Percentiles rank a stretch among this genome's conserved stretches.
These are phyloP conservation scores for Candida mesenterica DNA, from an alignment of 1,139 yeast genomes.

Conservation along the genomic window DNA sequence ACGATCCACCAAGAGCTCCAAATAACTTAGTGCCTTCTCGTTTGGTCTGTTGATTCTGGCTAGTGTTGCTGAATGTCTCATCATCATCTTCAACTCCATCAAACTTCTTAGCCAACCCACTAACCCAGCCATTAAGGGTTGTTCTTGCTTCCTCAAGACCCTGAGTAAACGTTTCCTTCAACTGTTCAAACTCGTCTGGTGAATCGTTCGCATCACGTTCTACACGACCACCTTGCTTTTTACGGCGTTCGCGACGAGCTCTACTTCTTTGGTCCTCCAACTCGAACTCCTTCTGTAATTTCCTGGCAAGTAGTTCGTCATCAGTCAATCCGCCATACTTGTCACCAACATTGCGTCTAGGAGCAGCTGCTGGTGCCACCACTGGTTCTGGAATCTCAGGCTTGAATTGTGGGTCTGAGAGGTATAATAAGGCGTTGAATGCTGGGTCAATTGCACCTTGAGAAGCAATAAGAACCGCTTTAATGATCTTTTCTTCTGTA, in stretches of 20 bases:
- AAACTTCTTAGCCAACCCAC: slow-evolving; percentile 64
- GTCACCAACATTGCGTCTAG: slow-evolving; percentile 2
- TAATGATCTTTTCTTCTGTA: slow-evolving; percentile 64
- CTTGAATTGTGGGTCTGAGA: slow-evolving; percentile 73
- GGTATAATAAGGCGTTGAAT: slow-evolving; percentile 77
- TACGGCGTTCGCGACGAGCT: background rate
- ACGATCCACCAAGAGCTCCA: slow-evolving; percentile 50
- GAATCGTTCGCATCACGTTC: slow-evolving; percentile 41
- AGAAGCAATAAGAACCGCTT: slow-evolving; percentile 83
- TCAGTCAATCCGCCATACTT: slow-evolving; percentile 42
- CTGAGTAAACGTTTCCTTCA: slow-evolving; percentile 67
- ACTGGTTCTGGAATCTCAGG: slow-evolving; percentile 54
- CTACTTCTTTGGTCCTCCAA: slow-evolving; percentile 35
- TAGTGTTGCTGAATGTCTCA: slow-evolving; percentile 5
- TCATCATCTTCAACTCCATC: slow-evolving; percentile 13
- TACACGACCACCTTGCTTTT: slow-evolving; percentile 21
- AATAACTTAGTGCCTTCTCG: slow-evolving; percentile 36
- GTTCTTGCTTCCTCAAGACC: slow-evolving; percentile 84
- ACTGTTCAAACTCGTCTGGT: slow-evolving; percentile 65
- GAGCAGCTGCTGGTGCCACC: slow-evolving; percentile 13
- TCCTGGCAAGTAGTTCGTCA: slow-evolving; percentile 83
- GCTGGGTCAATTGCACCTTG: slow-evolving; percentile 80
- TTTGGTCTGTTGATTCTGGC: slow-evolving; percentile 7
- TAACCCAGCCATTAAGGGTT: slow-evolving; percentile 80
- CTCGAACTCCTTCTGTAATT: slow-evolving; percentile 71